Evolutionary conservation across 176 grass and related monocot species (phyloP), one percentile per base, ranked within the genome.

Genomic region (Miscanthus lutarioriparius): DNA sequence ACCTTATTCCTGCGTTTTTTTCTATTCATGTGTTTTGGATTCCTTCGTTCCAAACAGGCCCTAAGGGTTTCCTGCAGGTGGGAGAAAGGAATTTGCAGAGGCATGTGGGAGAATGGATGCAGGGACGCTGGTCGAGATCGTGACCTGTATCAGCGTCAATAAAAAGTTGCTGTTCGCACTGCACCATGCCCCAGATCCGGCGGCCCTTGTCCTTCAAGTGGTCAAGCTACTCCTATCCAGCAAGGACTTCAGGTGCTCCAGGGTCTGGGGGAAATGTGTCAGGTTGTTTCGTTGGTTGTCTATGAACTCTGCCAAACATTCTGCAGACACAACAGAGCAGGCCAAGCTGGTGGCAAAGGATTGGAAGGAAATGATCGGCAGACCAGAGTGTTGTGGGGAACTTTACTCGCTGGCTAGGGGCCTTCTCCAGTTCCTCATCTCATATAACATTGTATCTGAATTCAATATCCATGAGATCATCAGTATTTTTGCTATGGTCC

Each of bases 341-440:
- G 88, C 88, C 78, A 89, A 89, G 53, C 32, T 19, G 54, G 41
- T 89, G 43, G 88, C 88, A 11, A 86, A 70, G 71, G 41, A 76
- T 70, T 89, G 88, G 88, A 81, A 86, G 78, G 56, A 65, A 84
- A 86, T 77, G 64, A 70, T 89, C 1, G 19, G 49, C 8, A 39
- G 22, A 0, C 6, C 14, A 4, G 40, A 2, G 33, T 26, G n/a
- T 30, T 69, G 53, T 49, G 9, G 23, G 64, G 25, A 82, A 38
- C 39, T 54, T 85, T 15, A 41, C 12, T 3, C n/a, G 10, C 76
- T 75, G 62, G 13, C 88, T 26, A 77, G 40, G 51, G 51, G 63
- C 54, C 45, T 89, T 56, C 78, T 86, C 20, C 17, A 89, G 6
- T 89, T 89, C 33, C 78, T 89, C 71, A 43, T 86, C 54, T 81